Evolutionary conservation across 2,329 filamentous ascomycete species (phyloP).

Genomic region (Sphaerulina vaccinii): DNA sequence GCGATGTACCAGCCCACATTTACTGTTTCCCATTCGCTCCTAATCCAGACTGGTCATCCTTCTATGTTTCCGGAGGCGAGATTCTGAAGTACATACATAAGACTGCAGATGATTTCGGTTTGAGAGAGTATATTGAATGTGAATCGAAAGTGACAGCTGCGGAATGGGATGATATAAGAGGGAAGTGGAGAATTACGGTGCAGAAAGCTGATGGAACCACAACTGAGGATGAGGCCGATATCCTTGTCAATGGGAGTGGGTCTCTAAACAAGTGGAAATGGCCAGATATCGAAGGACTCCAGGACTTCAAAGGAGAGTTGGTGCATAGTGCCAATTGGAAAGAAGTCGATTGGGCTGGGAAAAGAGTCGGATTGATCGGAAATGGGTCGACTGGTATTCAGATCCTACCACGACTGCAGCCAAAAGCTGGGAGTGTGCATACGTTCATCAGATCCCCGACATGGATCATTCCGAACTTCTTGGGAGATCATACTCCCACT

Average conservation of each 20-base stretch:
- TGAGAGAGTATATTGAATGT: conserved; percentile 48
- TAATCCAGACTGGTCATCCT: conserved; percentile 20
- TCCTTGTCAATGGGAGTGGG: conserved; percentile 47
- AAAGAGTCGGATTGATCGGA: conserved; percentile 45
- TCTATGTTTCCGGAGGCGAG: conserved; percentile 16
- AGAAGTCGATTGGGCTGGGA: conserved; percentile 42
- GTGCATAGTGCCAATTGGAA: conserved; percentile 49
- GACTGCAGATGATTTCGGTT: conserved; percentile 10
- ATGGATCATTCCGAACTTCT: conserved; percentile 14
- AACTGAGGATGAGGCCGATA: conserved; percentile 39
- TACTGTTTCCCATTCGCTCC: conserved; percentile 37
- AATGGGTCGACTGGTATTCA: conserved; percentile 47
- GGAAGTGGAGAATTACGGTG: conserved; percentile 52
- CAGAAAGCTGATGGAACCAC: conserved; percentile 35
- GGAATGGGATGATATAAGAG: conserved; percentile 50
- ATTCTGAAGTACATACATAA: conserved; percentile 38
- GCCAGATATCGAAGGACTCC: conserved; percentile 42
- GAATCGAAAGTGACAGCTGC: conserved; percentile 48
- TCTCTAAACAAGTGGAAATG: conserved; percentile 36
- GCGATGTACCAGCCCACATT: conserved; percentile 24
- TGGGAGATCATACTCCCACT: conserved; percentile 8
- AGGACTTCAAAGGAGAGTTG: conserved; percentile 45
- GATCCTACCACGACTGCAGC: conserved; percentile 39
- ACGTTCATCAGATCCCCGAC: conserved; percentile 44
- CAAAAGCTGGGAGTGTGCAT: conserved; percentile 49